Percentiles rank a stretch among this genome's conserved stretches.
Evolutionary conservation across 768 basidiomycete genomes (phyloP).

Genomic region (Pisolithus microcarpus): DNA sequence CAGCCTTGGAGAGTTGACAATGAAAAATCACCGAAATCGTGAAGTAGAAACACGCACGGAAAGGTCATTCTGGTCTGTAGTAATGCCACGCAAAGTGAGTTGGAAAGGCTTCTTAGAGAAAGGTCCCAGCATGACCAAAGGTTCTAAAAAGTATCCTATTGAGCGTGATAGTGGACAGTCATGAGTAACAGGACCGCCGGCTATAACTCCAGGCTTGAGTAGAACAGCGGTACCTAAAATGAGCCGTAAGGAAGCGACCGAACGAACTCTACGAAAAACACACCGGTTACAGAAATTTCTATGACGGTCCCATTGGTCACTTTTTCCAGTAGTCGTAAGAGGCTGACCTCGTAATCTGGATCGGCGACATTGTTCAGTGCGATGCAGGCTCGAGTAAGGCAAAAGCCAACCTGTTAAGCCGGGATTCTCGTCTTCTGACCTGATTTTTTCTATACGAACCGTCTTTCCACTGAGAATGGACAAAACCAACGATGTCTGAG

Average conservation of each 20-base stretch:
- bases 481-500: conserved; percentile 82
- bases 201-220: conserved; percentile 86
- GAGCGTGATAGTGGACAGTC: conserved; percentile 86
- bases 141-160: conserved; percentile 92
- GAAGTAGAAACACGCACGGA: conserved; percentile 48
- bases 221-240: conserved; percentile 78
- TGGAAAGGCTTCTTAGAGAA: conserved; percentile 88
- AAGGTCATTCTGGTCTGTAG: conserved; percentile 87
- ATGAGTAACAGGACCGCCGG: conserved; percentile 74
- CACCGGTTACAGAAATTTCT: conserved; percentile 94
- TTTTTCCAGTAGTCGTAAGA: conserved; percentile 82
- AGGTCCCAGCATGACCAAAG: conserved; percentile 82
- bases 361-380: background rate
- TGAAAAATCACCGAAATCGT: conserved; percentile 7
- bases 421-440: conserved; percentile 88
- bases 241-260: conserved; percentile 1
- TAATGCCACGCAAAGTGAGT: conserved; percentile 81
- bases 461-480: conserved; percentile 83
- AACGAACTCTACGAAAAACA: conserved; percentile 12
- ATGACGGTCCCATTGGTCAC: conserved; percentile 90
- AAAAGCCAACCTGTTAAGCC: conserved; percentile 70
- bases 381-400: background rate
- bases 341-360: conserved; percentile 86
- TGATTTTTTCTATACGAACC: conserved; percentile 80
- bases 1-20: conserved; percentile 47